Base-by-base conservation (phyloP, 2,329 filamentous ascomycete genomes). In the Sclerotinia glacialis region DNA sequence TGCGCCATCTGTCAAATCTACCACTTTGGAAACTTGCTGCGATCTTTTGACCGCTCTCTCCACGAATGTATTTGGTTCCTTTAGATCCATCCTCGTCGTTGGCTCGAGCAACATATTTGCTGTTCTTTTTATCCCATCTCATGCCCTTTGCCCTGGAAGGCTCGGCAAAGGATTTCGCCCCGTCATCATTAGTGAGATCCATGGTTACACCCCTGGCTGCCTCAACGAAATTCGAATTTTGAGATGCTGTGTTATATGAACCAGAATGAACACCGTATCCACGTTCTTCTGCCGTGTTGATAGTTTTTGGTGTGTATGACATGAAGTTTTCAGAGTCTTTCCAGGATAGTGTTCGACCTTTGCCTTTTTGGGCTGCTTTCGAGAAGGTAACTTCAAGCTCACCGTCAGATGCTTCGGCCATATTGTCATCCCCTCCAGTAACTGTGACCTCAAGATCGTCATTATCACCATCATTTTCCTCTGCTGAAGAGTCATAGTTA, bases 41-140 rank as follows among this genome's bases (percentile, higher is more conserved):
- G 73, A 99, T 97, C 82, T 97, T 98, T 81, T 94, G 92, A 65
- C 95, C 95, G 75, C 87, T 92, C 80, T 99, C 95, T 74, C 95
- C 93, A 69, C 86, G 85, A 66, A 97, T 89, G 80, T 97, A 89
- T 75, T 84, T 85, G 68, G 80, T 78, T 58, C 85, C 85, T 75
- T 88, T 89, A 73, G 86, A 96, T 49, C 95, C 95, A 79, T 99
- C 96, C 73, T 96, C 91, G 79, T 99, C 95, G 82, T 99, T 98
- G 73, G 88, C 88, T 46, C 91, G 87, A 16, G 91, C 83, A 46
- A 99, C 94, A 80, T 98, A 99, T 80, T 97, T 98, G 80, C 91
- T 96, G 75, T 88, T 86, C 79, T 97, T 96, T 82, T 96, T 94
- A 81, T 99, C 95, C 95, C 95, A 99, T 71, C 95, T 89, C 88